Evolutionary conservation across 2,329 filamentous ascomycete species (phyloP), one percentile per base, ranked within the genome.

Genomic region (Fusarium tricinctum): DNA sequence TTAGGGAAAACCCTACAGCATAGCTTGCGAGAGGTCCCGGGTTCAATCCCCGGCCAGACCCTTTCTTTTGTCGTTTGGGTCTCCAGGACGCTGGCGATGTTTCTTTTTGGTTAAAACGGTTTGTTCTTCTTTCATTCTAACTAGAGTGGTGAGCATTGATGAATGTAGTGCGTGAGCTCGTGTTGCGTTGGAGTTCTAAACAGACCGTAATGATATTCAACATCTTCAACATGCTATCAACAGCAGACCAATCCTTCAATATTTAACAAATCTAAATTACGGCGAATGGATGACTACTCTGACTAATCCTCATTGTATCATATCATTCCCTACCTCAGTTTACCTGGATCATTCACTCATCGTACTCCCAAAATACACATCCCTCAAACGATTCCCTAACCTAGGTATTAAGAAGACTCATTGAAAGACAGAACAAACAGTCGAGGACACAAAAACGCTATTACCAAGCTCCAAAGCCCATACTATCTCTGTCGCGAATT

Each of bases 1-100:
- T 89, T 89, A 89, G 87, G 87, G 87, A 77, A 73, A 66, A 80
- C 77, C 78, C 78, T 76, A 69, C 49, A 76, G 77, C 76, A 68
- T 42, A 55, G 70, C 67, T 74, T 81, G 80, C 80, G 80, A 80
- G 79, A 81, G 80, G 80, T 81, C 80, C 79, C 80, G 80, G 78
- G 80, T 81, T 81, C 80, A 79, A 81, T 81, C 78, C 80, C 78
- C 80, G 80, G 80, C 78, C 78, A 80, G 78, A 79, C 79, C 79
- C 79, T 72, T 66, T 32, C 38, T 71, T 70, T 70, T 62, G 30
- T n/a, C 2, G 5, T n/a, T 10, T 19, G 17, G 4, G 1, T 26
- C 0, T 12, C 2, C 10, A 5, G 3, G 8, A 12, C 7, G 7
- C 5, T 6, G 12, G n/a, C 2, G 12, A 1, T 22, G 1, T 12